Evolutionary conservation across 2,329 filamentous ascomycete species (phyloP), one percentile per base, ranked within the genome.

Genomic region (Sphaceloma murrayae): DNA sequence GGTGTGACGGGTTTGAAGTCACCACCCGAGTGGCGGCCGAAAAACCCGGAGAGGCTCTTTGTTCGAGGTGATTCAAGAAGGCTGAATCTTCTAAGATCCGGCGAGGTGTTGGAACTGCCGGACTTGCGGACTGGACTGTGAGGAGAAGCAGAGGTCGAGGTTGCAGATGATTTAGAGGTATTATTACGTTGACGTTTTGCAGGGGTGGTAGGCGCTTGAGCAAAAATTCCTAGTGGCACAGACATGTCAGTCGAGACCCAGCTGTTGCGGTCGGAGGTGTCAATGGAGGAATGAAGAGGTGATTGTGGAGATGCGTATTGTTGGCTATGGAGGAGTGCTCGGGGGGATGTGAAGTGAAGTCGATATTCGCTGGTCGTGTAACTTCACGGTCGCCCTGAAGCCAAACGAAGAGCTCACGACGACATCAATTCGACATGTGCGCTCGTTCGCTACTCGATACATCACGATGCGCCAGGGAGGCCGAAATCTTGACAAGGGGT

Each of bases 201-300:
- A 40, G 36, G 36, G n/a, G 36, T 40, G 13, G 24, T 40, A 6
- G 36, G 36, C 9, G 24, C 36, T 26, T 40, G 36, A 40, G 24
- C 36, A 30, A 40, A 40, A 19, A 40, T 30, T 40, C 36, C 36
- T 40, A 40, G 30, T 29, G 36, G 36, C 10, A 40, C 36, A 40
- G 36, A 40, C 36, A 40, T 40, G 24, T 40, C 14, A 40, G 36
- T 40, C 36, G 24, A 36, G 33, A 40, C 16, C 14, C 17, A 22
- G 14, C 36, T n/a, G 30, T 40, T 40, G 24, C n/a, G 2, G 24
- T 9, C 9, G 13, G 26, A 40, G 22, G 24, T 19, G 33, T 8
- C 22, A 30, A 40, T 40, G 2, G 9, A 27, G 36, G 36, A 40
- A 40, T 40, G 36, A 40, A 8, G 16, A 19, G 18, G 9, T 17